phyloP scores from a whole-genome alignment of 345 rosid genomes.

The Carallia brachiata region DNA sequence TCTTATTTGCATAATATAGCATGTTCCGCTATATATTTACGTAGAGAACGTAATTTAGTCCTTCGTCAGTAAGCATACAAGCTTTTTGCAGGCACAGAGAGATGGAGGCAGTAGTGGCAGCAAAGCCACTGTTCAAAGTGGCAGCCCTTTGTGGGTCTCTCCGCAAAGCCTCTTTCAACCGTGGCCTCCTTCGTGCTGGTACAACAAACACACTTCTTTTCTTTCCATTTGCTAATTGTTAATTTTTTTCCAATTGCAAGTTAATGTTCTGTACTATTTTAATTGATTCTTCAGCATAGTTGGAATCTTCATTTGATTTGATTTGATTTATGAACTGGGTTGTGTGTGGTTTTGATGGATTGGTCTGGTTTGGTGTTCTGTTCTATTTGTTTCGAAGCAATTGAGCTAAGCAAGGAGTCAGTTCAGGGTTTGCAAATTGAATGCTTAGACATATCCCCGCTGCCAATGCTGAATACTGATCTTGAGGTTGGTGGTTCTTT shows the following conservation, averaged over 20 bases:
- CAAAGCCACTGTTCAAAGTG: constrained; percentile 48
- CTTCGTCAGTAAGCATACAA: too few relatives aligned
- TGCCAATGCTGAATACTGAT: constrained; percentile 26
- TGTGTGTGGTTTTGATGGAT: too few relatives aligned
- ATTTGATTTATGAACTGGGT: not conserved
- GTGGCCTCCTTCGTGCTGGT: constrained; percentile 75
- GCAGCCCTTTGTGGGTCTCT: constrained; percentile 85
- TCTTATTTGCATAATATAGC: too few relatives aligned
- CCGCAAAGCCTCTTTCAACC: constrained; percentile 63
- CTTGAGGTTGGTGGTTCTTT: constrained; percentile 41
- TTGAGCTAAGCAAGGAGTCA: constrained; percentile 14
- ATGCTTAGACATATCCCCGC: constrained; percentile 16
- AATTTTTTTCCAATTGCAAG: too few relatives aligned
- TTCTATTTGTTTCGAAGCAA: constrained; percentile 15
- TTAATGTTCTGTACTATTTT: too few relatives aligned
- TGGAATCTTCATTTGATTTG: too few relatives aligned
- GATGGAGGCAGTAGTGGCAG: constrained; percentile 43
- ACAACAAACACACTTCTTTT: not conserved
- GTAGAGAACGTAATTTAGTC: too few relatives aligned
- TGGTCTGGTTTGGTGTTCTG: not conserved
- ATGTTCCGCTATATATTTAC: too few relatives aligned
- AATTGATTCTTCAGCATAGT: too few relatives aligned
- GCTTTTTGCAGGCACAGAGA: not conserved
- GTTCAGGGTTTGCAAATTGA: constrained; percentile 18
- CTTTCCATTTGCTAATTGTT: too few relatives aligned